Evolutionary conservation across 768 basidiomycete species (phyloP), one percentile per base, ranked within the genome.

Genomic region (Russula compacta): DNA sequence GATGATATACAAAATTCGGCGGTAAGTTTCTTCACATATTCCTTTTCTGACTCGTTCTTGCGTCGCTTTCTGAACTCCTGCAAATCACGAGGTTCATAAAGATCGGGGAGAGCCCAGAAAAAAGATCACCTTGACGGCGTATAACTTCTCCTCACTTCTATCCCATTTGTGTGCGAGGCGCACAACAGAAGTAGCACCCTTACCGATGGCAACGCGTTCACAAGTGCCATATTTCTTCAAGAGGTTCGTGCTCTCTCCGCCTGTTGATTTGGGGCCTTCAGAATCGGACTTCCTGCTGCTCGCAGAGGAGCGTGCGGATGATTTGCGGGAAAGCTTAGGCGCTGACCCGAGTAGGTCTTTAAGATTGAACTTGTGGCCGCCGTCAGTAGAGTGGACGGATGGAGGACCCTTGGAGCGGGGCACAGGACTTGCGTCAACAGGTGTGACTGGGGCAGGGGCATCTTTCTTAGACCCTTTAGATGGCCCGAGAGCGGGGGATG

Each of bases 1-100:
- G 95, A 97, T 47, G 92, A 95, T 64, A 98, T 98, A 75, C 95
- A 98, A 75, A 98, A 98, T 72, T 98, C 95, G 29, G 95, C 93
- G 6, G 95, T 99, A 68, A 99, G 87, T 74, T 99, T 99, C 84
- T 99, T 99, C 77, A 99, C 86, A 69, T 99, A 99, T 77, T 99
- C 95, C 73, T 97, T 97, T 75, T 99, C 95, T 6, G 94, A 85
- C 77, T 99, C 95, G 70, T 95, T 97, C 83, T 95, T 95, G 68
- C 95, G 84, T 64, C 95, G 84, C 73, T 97, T 98, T 55, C 95
- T 88, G 80, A 99, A 99, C 76, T 99, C 95, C 93, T 95, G 64
- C 21, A 63, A 32, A 33, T 40, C 57, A n/a, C 17, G 56, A 54
- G 55, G 61, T 48, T 29, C 29, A n/a, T 32, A 19, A 49, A 17